These are phyloP conservation scores for Blastomyces silverae DNA, from an alignment of 2,329 filamentous ascomycete genomes.

Conservation along the genomic window DNA sequence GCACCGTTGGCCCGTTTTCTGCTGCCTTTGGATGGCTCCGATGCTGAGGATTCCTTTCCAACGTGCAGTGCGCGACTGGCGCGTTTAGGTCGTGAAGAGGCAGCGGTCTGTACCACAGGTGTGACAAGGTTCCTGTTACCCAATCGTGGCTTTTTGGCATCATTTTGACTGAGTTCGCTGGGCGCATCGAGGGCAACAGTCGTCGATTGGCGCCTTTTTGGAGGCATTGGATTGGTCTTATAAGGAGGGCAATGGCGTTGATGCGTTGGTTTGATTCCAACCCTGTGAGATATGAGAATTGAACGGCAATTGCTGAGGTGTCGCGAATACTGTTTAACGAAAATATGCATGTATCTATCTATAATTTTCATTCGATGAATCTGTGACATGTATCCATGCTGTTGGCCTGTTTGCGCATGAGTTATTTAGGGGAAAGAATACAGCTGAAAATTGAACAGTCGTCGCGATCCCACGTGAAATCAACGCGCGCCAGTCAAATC, in stretches of 20 bases:
- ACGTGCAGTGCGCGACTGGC: background rate
- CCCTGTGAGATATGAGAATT: background rate
- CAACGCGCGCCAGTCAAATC: too few relatives aligned
- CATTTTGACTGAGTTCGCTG: background rate
- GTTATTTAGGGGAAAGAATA: too few relatives aligned
- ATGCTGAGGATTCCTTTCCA: background rate
- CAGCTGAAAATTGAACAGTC: too few relatives aligned
- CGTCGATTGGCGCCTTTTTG: background rate
- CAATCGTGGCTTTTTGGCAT: constrained; percentile 6
- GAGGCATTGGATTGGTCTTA: constrained; percentile 5
- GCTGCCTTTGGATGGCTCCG: background rate
- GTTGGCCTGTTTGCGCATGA: background rate
- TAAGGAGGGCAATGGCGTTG: background rate
- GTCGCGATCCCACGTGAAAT: background rate
- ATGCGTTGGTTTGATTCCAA: background rate
- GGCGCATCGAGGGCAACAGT: background rate
- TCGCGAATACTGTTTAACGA: background rate
- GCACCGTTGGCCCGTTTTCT: background rate
- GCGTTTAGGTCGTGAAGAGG: background rate
- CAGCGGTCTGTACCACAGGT: background rate
- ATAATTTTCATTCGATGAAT: background rate
- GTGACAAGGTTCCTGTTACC: background rate
- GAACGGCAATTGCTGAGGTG: background rate
- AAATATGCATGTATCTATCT: background rate
- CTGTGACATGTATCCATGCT: background rate